Evolutionary conservation across 2,329 filamentous ascomycete genomes (phyloP).

Genomic region (Nothophoma quercina): DNA sequence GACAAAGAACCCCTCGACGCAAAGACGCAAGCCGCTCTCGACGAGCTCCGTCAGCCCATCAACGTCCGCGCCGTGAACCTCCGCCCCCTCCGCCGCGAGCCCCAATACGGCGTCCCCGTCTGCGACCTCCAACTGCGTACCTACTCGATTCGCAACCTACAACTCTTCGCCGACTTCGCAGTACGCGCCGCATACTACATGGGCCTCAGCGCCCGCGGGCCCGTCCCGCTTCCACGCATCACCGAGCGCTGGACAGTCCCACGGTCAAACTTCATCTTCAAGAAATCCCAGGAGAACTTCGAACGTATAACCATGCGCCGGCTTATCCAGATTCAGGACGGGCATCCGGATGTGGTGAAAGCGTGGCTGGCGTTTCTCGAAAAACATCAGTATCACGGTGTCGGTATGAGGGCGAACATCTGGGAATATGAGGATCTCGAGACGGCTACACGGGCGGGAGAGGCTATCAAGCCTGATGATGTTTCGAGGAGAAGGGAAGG

Average conservation of each 20-base stretch:
- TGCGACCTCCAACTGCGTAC: constrained; percentile 94
- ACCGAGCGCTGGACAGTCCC: constrained; percentile 95
- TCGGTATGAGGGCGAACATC: constrained; percentile 98
- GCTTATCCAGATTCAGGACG: constrained; percentile 91
- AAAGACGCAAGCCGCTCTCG: constrained; percentile 41
- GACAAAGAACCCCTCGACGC: constrained; percentile 40
- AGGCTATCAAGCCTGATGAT: constrained; percentile 37
- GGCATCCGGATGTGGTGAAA: constrained; percentile 85
- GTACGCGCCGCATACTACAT: constrained; percentile 95
- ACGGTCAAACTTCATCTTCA: constrained; percentile 87
- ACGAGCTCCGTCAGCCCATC: constrained; percentile 62
- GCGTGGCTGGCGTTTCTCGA: constrained; percentile 91
- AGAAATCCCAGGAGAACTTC: constrained; percentile 98
- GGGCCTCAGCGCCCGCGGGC: constrained; percentile 82
- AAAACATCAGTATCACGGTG: constrained; percentile 93
- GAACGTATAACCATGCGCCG: constrained; percentile 87
- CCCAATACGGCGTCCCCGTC: constrained; percentile 78
- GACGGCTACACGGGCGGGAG: constrained; percentile 38
- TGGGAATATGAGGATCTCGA: constrained; percentile 82
- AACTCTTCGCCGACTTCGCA: constrained; percentile 95
- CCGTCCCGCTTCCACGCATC: constrained; percentile 83
- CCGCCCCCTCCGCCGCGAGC: constrained; percentile 77
- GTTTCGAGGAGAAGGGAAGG: constrained; percentile 41
- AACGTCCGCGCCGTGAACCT: constrained; percentile 87
- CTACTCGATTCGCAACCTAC: constrained; percentile 86